phyloP scores from a whole-genome alignment of 768 basidiomycete genomes.

The Boletus fagicola region DNA sequence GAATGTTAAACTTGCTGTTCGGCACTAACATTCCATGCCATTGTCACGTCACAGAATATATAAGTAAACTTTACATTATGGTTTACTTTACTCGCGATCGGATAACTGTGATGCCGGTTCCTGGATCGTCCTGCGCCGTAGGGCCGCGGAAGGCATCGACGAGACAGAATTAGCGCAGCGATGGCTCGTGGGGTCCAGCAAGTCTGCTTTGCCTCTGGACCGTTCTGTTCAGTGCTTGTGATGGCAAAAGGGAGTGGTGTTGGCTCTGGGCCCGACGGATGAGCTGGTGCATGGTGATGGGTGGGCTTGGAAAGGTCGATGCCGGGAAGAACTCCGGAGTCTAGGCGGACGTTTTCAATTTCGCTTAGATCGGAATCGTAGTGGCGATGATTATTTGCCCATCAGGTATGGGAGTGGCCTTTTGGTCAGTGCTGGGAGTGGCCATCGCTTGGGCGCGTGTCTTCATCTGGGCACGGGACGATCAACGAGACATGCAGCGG shows the following conservation, averaged over 20 bases:
- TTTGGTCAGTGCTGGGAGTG: slow-evolving; percentile 1
- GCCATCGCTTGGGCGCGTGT: not conserved
- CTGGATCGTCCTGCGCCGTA: slow-evolving; percentile 30
- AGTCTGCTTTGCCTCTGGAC: not conserved
- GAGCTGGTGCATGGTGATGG: not conserved
- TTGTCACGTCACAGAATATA: slow-evolving; percentile 24
- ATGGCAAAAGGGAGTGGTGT: not conserved
- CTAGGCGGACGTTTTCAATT: slow-evolving; percentile 21
- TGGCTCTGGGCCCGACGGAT: not conserved
- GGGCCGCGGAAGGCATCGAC: slow-evolving; percentile 28
- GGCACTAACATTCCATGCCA: slow-evolving; percentile 3
- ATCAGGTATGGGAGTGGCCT: slow-evolving; percentile 12
- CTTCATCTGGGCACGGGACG: not conserved
- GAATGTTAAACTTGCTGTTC: slow-evolving; percentile 7
- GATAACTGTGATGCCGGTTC: slow-evolving; percentile 20
- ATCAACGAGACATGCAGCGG: not conserved
- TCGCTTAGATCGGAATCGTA: slow-evolving; percentile 32
- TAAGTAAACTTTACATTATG: slow-evolving; percentile 26
- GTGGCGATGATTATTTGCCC: slow-evolving; percentile 24
- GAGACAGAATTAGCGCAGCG: slow-evolving; percentile 8
- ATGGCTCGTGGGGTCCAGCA: not conserved
- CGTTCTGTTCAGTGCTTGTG: not conserved
- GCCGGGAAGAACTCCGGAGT: slow-evolving; percentile 12
- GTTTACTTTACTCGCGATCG: slow-evolving; percentile 19
- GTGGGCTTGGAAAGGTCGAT: not conserved